Percentiles rank a stretch among this genome's conserved stretches.
Conservation (phyloP, 2,329 filamentous ascomycete genomes). For the Cryphonectria japonica region DNA sequence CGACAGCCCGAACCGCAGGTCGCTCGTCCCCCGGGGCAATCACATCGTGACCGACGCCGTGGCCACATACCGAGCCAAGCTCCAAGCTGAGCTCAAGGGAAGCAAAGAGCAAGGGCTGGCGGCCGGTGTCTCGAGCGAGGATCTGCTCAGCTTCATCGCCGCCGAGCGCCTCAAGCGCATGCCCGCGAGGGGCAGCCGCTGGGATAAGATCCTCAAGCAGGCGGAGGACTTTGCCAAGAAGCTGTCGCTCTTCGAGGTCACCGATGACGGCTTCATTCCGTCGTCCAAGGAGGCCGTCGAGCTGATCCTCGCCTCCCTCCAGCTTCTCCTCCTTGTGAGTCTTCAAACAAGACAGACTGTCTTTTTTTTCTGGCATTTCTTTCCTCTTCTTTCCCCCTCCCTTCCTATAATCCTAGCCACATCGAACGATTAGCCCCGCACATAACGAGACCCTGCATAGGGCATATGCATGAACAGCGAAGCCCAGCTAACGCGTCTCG, state of each 20-base stretch:
- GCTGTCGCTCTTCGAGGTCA: slow-evolving; percentile 29
- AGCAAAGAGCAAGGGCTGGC: slow-evolving; percentile 24
- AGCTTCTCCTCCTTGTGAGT: slow-evolving; percentile 29
- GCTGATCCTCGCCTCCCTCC: slow-evolving; percentile 28
- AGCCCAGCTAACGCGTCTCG: slow-evolving; percentile 12
- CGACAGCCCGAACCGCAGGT: slow-evolving; percentile 21
- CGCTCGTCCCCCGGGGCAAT: slow-evolving; percentile 27
- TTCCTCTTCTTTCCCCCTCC: too few species aligned
- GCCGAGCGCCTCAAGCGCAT: slow-evolving; percentile 29
- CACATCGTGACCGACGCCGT: slow-evolving; percentile 30
- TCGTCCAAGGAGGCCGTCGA: slow-evolving; percentile 30
- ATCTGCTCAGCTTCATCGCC: slow-evolving; percentile 27
- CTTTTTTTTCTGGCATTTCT: too few species aligned
- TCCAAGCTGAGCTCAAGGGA: slow-evolving; percentile 29
- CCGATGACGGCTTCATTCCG: slow-evolving; percentile 28
- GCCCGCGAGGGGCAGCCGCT: slow-evolving; percentile 29
- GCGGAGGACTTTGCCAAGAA: slow-evolving; percentile 30
- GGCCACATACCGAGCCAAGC: slow-evolving; percentile 25
- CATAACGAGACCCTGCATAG: neutral
- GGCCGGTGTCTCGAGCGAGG: slow-evolving; percentile 29
- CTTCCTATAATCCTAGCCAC: neutral
- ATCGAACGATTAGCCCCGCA: slow-evolving; percentile 1
- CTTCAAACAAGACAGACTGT: neutral
- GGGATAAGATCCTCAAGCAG: slow-evolving; percentile 31
- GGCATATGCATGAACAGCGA: slow-evolving; percentile 3